Evolutionary conservation across 371 early-diverging fungal species (phyloP).

Genomic region (Mucor lusitanicus): DNA sequence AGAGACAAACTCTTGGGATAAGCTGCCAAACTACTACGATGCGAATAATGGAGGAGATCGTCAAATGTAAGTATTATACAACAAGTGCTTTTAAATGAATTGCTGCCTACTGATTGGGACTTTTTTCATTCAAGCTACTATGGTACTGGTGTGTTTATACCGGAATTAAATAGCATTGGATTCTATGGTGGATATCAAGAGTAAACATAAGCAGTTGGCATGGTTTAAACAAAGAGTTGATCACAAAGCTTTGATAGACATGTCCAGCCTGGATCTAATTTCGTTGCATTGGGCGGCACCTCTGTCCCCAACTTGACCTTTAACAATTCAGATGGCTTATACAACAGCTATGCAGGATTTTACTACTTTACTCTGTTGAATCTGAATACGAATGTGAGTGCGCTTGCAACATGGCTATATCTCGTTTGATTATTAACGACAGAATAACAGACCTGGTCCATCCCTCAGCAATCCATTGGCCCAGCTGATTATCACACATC

Average conservation of each 20-base stretch:
- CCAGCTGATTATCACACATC: neutral
- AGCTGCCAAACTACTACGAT: neutral
- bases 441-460: neutral
- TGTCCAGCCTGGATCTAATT: neutral
- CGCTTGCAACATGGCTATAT: neutral
- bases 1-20: neutral
- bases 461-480: neutral
- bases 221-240: neutral
- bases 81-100: neutral
- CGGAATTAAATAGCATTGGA: neutral
- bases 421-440: neutral
- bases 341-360: neutral
- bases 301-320: neutral
- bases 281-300: too few relatives aligned
- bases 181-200: slow-evolving; percentile 3
- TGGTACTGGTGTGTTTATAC: neutral
- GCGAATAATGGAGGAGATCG: neutral
- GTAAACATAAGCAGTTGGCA: neutral
- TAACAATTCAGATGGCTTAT: neutral
- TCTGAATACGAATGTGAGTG: neutral
- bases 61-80: slow-evolving; percentile 3
- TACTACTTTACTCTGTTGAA: neutral
- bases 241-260: neutral
- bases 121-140: neutral
- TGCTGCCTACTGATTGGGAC: too few relatives aligned